These are phyloP conservation scores for Coelastrella sp. DNA, from an alignment of 139 green algal genomes.

Conservation along the genomic window DNA sequence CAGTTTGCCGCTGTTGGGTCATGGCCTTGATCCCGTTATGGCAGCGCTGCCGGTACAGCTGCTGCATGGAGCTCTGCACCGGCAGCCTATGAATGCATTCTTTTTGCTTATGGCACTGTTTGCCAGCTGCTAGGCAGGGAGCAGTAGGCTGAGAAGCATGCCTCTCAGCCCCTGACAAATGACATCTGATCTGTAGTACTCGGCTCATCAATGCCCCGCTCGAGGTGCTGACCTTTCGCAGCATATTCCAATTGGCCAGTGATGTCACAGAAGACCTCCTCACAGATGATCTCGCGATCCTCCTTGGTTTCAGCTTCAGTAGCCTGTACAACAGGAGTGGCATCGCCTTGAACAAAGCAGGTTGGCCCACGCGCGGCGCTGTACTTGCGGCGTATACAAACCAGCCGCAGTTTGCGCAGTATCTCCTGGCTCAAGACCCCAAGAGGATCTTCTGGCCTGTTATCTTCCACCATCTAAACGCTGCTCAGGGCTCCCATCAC, in stretches of 20 bases:
- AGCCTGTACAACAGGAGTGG: slow-evolving; percentile 32
- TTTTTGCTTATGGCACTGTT: background rate
- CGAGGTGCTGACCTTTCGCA: slow-evolving; percentile 51
- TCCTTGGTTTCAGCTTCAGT: slow-evolving; percentile 76
- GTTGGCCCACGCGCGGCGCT: too few species aligned
- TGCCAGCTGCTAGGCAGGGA: background rate
- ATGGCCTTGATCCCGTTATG: too few species aligned
- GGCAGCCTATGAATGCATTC: too few species aligned
- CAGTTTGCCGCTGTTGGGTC: too few species aligned
- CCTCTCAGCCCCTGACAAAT: too few species aligned
- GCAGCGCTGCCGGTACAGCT: too few species aligned
- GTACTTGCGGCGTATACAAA: background rate
- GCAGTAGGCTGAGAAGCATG: background rate
- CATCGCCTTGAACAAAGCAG: background rate
- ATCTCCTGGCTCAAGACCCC: slow-evolving; percentile 60
- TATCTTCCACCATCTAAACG: slow-evolving; percentile 8
- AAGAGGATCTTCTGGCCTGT: slow-evolving; percentile 56
- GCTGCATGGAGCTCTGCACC: too few species aligned
- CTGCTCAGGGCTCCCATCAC: background rate
- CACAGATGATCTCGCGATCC: slow-evolving; percentile 83
- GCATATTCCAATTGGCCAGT: slow-evolving; percentile 74
- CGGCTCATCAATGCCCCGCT: too few species aligned
- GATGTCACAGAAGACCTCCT: slow-evolving; percentile 87
- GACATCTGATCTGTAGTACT: too few species aligned
- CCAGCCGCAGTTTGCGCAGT: slow-evolving; percentile 72